These are phyloP conservation scores for Mortierella sp. DNA, from an alignment of 371 early-diverging fungal species.

Conservation along the genomic window DNA sequence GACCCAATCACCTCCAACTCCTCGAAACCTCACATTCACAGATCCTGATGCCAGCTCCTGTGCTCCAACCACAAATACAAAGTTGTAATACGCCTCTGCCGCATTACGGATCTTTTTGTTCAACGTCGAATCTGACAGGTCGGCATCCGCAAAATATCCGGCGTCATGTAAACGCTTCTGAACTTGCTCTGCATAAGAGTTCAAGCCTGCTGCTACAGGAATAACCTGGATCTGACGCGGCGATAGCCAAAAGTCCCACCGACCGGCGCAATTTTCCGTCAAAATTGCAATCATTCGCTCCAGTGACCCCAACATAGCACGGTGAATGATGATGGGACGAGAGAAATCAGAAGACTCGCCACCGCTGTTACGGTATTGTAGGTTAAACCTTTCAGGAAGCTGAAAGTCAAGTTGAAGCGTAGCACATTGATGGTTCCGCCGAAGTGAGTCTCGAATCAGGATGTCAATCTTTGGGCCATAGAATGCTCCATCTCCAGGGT, in stretches of 20 bases:
- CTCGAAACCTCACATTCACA: slow-evolving; percentile 93
- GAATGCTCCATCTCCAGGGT: slow-evolving; percentile 99
- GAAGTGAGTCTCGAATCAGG: slow-evolving; percentile 94
- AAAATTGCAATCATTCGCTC: slow-evolving; percentile 99
- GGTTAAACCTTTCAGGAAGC: slow-evolving; percentile 90
- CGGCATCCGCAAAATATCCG: slow-evolving; percentile 89
- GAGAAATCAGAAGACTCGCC: slow-evolving; percentile 63
- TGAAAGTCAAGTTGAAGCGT: slow-evolving; percentile 99
- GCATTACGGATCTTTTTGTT: slow-evolving; percentile 95
- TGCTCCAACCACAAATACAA: slow-evolving; percentile 91
- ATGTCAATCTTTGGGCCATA: slow-evolving; percentile 99
- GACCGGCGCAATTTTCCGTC: slow-evolving; percentile 96
- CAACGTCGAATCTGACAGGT: slow-evolving; percentile 87
- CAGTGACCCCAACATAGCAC: slow-evolving; percentile 98
- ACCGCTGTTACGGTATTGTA: slow-evolving; percentile 84
- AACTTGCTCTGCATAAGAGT: slow-evolving; percentile 74
- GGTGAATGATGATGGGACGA: slow-evolving; percentile 99
- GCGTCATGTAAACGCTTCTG: slow-evolving; percentile 66
- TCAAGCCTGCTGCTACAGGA: slow-evolving; percentile 75
- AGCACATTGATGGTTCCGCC: slow-evolving; percentile 96
- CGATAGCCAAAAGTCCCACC: slow-evolving; percentile 99
- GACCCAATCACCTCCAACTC: slow-evolving; percentile 75
- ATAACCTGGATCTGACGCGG: slow-evolving; percentile 96
- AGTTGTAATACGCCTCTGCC: slow-evolving; percentile 89
- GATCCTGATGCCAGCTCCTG: slow-evolving; percentile 86